Evolutionary conservation across 371 early-diverging fungal species (phyloP), one percentile per base, ranked within the genome.

Genomic region (Lichtheimia hyalospora): DNA sequence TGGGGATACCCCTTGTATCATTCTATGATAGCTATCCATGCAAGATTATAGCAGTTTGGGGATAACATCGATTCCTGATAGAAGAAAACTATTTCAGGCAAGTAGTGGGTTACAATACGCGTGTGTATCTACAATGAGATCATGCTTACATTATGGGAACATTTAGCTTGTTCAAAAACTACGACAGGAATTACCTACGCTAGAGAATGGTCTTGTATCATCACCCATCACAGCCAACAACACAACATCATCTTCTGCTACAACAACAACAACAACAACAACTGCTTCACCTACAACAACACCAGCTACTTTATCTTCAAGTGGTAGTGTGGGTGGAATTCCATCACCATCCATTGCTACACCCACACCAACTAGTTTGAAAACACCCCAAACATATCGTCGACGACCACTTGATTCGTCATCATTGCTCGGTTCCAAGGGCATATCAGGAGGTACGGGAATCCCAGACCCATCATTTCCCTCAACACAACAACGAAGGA

Each of bases 41-140:
- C 89, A 89, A 67, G 92, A 92, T 74, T 94, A 91, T 70, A 85
- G 76, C 54, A 74, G 79, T 20, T 74, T 92, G 49, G 94, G 94
- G 10, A 89, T 94, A 16, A 84, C 83, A 20, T 79, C 85, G 34
- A 88, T 89, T 77, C 86, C 86, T 43, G 94, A 94, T 68, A 71
- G 93, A 51, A 90, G 91, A 62, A 75, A 86, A 64, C 82, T 82
- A 51, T 92, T 92, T 54, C 65, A 65, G 52, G 65, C 56, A 65
- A 42, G 46, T 5, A 23, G 18, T 18, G 3, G 18, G 18, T n/a
- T 44, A 18, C 44, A 13, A 51, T 51, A 51, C 21, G 46, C 24
- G 24, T 21, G 15, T 15, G 5, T 34, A 16, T 28, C 27, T 25
- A 27, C 41, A n/a, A 18, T 25, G 25, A 15, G 27, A 54, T 5